Conservation (phyloP, 352 stramenopile species). For the Globisporangium paddicum region DNA sequence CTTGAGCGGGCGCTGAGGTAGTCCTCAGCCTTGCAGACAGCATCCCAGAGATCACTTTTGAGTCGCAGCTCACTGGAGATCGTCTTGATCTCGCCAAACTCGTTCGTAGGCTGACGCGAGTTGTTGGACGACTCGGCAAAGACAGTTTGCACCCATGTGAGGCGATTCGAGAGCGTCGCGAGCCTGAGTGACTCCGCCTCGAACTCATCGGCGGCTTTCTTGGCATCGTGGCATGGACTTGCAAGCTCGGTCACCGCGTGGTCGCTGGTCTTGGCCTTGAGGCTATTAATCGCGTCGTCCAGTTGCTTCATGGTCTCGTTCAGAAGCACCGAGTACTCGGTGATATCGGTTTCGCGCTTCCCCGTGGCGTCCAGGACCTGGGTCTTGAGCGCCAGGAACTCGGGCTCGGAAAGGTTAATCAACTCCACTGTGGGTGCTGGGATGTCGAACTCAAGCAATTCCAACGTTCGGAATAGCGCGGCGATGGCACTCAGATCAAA, state of each 20-base stretch:
- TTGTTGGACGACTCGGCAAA: constrained; percentile 34
- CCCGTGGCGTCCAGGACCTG: constrained; percentile 24
- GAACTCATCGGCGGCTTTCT: constrained; percentile 18
- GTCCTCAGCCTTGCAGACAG: constrained; percentile 40
- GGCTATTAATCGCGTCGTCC: constrained; percentile 9
- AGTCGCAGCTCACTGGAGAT: constrained; percentile 38
- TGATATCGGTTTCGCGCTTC: constrained; percentile 26
- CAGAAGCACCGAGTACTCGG: constrained; percentile 23
- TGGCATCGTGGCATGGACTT: constrained; percentile 28
- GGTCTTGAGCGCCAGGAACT: constrained; percentile 36
- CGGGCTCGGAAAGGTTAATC: constrained; percentile 37
- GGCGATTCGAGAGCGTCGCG: constrained; percentile 16
- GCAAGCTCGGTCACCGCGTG: constrained; percentile 26
- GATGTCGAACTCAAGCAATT: constrained; percentile 27
- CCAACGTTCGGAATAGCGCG: constrained; percentile 32
- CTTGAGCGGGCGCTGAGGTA: constrained; percentile 30
- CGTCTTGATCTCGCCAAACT: constrained; percentile 29
- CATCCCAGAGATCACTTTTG: constrained; percentile 60
- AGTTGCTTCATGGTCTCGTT: constrained; percentile 12
- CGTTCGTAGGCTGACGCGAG: constrained; percentile 20
- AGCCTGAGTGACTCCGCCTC: constrained; percentile 26
- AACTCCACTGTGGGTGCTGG: constrained; percentile 20
- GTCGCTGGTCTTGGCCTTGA: constrained; percentile 29
- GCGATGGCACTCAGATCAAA: constrained; percentile 40
- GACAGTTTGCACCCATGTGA: constrained; percentile 35